These are phyloP conservation scores for Telopea speciosissima DNA, from an alignment of 177 flowering plant species.

Conservation along the genomic window DNA sequence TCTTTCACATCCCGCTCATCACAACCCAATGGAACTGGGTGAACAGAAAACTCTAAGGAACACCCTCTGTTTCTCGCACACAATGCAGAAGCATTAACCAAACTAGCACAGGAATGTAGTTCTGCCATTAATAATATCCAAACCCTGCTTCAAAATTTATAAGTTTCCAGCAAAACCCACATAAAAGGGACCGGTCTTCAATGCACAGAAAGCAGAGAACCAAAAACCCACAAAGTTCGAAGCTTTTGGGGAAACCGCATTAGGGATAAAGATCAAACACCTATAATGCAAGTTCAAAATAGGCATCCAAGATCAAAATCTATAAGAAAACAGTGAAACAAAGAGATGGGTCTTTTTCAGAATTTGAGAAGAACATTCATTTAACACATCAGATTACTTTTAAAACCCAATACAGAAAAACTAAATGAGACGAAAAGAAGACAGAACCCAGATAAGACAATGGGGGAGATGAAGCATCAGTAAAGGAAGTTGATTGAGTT, in stretches of 20 bases:
- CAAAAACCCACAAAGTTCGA: neutral
- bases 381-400: neutral
- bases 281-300: slow-evolving; percentile 4
- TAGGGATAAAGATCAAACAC: slow-evolving; percentile 1
- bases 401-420: neutral
- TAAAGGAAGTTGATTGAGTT: slow-evolving; percentile 1
- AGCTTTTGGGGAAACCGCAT: neutral
- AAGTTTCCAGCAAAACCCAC: slow-evolving; percentile 11
- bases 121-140: slow-evolving; percentile 29
- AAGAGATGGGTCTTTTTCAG: no score
- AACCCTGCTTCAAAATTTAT: slow-evolving; percentile 4
- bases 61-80: slow-evolving; percentile 20
- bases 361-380: neutral
- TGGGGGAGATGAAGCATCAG: neutral
- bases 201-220: neutral
- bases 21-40: slow-evolving; percentile 6
- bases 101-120: slow-evolving; percentile 31
- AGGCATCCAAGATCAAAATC: neutral
- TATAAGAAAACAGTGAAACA: no score
- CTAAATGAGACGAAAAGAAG: neutral
- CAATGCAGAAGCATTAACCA: slow-evolving; percentile 36
- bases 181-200: neutral
- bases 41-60: slow-evolving; percentile 14
- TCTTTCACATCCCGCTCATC: slow-evolving; percentile 27
- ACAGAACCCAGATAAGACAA: slow-evolving; percentile 2